Evolutionary conservation across 2,329 filamentous ascomycete species (phyloP).

Genomic region (Sporothrix mexicana): DNA sequence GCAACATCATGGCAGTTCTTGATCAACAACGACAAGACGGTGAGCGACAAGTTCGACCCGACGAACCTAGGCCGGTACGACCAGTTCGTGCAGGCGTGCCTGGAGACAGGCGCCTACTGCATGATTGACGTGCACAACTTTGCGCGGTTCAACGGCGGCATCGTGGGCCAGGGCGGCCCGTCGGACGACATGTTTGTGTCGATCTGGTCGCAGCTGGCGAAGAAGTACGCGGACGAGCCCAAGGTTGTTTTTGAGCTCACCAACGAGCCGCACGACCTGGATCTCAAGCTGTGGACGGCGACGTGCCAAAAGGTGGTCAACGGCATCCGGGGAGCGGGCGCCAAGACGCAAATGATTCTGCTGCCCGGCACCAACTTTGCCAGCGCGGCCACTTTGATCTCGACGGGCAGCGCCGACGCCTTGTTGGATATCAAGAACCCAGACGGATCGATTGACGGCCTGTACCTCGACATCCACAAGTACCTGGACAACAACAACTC

Average conservation of each 20-base stretch:
- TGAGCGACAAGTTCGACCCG: constrained; percentile 51
- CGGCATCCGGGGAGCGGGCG: constrained; percentile 68
- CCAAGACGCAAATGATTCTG: constrained; percentile 66
- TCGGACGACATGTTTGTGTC: constrained; percentile 65
- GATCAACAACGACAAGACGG: constrained; percentile 51
- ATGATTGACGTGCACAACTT: constrained; percentile 62
- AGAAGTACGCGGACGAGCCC: constrained; percentile 59
- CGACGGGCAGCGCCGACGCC: constrained; percentile 56
- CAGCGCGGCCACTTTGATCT: constrained; percentile 48
- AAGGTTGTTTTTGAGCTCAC: constrained; percentile 69
- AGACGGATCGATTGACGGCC: constrained; percentile 60
- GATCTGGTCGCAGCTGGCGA: constrained; percentile 64
- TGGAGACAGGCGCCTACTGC: constrained; percentile 55
- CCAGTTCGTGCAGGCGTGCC: constrained; percentile 55
- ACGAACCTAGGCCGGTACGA: constrained; percentile 55
- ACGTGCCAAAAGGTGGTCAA: constrained; percentile 68
- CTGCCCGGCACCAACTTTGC: constrained; percentile 60
- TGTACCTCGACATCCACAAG: constrained; percentile 67
- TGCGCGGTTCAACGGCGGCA: constrained; percentile 64
- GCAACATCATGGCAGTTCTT: constrained; percentile 59
- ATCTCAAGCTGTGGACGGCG: constrained; percentile 62
- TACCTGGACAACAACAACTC: constrained; percentile 65
- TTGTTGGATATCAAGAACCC: constrained; percentile 62
- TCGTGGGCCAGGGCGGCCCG: constrained; percentile 70
- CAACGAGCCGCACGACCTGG: constrained; percentile 71